A percentile compares a stretch with the other conserved stretches of the same genome.
Evolutionary conservation across 495 filamentous ascomycete species (phyloP).

Genomic region (Friedmanniomyces simplex): DNA sequence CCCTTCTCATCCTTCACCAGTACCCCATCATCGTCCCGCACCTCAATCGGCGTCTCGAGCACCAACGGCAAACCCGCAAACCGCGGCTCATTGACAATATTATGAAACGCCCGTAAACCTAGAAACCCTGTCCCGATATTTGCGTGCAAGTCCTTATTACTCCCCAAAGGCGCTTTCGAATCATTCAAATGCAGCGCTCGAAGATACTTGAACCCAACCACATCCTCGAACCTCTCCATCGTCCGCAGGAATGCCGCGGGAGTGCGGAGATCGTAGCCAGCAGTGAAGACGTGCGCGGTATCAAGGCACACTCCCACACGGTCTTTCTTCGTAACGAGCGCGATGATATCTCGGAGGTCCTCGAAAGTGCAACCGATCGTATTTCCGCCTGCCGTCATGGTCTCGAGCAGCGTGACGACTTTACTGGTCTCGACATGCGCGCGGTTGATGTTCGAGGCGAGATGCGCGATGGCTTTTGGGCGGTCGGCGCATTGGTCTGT

Average conservation of each 20-base stretch:
- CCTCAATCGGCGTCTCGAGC: constrained; percentile 89
- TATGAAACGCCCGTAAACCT: constrained; percentile 80
- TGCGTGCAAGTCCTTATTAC: constrained; percentile 75
- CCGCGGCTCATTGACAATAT: constrained; percentile 70
- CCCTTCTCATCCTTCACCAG: constrained; percentile 54
- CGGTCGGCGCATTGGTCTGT: constrained; percentile 42
- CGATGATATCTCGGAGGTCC: constrained; percentile 77
- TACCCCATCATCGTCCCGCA: constrained; percentile 43
- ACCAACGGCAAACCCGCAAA: constrained; percentile 82
- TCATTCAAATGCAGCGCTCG: constrained; percentile 88
- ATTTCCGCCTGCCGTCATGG: constrained; percentile 78
- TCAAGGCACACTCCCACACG: constrained; percentile 95
- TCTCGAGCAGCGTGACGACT: constrained; percentile 80
- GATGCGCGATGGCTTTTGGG: constrained; percentile 59
- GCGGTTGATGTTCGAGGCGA: constrained; percentile 67
- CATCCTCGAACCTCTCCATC: constrained; percentile 62
- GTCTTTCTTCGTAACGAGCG: constrained; percentile 62
- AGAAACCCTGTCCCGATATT: constrained; percentile 93
- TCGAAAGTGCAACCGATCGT: constrained; percentile 78
- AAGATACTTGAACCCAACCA: constrained; percentile 70
- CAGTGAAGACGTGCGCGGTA: constrained; percentile 90
- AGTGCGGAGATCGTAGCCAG: constrained; percentile 79
- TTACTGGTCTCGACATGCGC: constrained; percentile 63
- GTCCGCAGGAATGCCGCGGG: constrained; percentile 62
- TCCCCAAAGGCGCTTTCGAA: constrained; percentile 72